Evolutionary conservation across 2,329 filamentous ascomycete species (phyloP).

Genomic region (Fusarium lyarnte): DNA sequence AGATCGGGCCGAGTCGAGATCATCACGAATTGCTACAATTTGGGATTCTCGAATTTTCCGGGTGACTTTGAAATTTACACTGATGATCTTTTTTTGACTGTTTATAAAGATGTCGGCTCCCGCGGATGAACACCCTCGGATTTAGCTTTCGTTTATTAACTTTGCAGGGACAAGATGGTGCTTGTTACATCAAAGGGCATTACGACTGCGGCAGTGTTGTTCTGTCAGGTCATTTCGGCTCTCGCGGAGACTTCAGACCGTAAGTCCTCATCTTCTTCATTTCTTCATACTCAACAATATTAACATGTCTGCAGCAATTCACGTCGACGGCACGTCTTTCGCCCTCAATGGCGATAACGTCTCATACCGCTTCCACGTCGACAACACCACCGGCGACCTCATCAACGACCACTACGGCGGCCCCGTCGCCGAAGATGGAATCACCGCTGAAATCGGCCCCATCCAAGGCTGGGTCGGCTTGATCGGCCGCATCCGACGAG

Average conservation of each 20-base stretch:
- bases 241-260: not conserved
- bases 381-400: conserved; percentile 64
- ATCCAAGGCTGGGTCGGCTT: conserved; percentile 58
- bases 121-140: rapidly evolving
- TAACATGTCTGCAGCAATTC: conserved; percentile 54
- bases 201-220: not conserved
- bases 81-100: too few species aligned
- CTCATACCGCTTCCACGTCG: conserved; percentile 72
- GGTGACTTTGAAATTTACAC: not conserved
- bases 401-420: conserved; percentile 71
- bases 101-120: not conserved
- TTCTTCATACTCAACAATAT: not conserved
- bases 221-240: not conserved
- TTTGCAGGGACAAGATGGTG: not conserved
- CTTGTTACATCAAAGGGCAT: not conserved
- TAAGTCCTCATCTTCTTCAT: not conserved
- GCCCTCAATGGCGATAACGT: conserved; percentile 64
- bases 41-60: not conserved
- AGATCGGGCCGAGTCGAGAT: conserved; percentile 12
- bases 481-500: conserved; percentile 65
- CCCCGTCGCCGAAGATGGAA: conserved; percentile 59
- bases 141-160: not conserved
- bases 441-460: conserved; percentile 49
- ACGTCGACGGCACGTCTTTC: conserved; percentile 64
- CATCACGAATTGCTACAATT: not conserved